A percentile compares a stretch with the other conserved stretches of the same genome.
These are phyloP conservation scores for Austroboletus novae-zelandiae DNA, from an alignment of 1,284 basidiomycete species.

Conservation along the genomic window DNA sequence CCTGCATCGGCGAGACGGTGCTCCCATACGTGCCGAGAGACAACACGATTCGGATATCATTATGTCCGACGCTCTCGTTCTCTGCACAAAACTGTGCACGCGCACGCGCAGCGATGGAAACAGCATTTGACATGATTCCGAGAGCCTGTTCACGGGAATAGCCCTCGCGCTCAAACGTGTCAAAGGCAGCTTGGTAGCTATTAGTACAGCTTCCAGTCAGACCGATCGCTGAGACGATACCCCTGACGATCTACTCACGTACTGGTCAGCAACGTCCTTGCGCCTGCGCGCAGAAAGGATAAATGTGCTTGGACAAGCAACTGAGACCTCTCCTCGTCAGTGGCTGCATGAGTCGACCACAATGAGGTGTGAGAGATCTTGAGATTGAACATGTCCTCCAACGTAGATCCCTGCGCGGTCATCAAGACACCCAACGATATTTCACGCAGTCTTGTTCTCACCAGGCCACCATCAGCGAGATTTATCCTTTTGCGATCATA, in stretches of 20 bases:
- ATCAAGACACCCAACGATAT: too few species aligned
- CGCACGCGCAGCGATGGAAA: slow-evolving; percentile 52
- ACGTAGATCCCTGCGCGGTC: slow-evolving; percentile 56
- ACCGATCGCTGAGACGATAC: background rate
- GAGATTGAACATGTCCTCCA: slow-evolving; percentile 55
- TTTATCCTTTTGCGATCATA: slow-evolving; percentile 29
- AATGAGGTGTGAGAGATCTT: slow-evolving; percentile 56
- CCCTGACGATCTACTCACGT: slow-evolving; percentile 45
- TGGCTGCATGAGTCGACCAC: slow-evolving; percentile 66
- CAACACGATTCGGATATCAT: slow-evolving; percentile 51
- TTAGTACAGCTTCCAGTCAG: background rate
- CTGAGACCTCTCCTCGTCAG: slow-evolving; percentile 44
- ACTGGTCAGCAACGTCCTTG: slow-evolving; percentile 57
- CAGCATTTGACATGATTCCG: slow-evolving; percentile 52
- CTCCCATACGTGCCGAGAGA: slow-evolving; percentile 78
- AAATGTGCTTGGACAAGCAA: slow-evolving; percentile 57
- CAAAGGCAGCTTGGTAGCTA: slow-evolving; percentile 67
- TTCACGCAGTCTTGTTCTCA: slow-evolving; percentile 23
- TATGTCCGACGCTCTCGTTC: slow-evolving; percentile 9
- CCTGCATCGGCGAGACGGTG: slow-evolving; percentile 63
- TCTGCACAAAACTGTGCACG: slow-evolving; percentile 35
- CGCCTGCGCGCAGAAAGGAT: slow-evolving; percentile 58
- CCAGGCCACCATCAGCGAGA: slow-evolving; percentile 61
- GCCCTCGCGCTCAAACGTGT: slow-evolving; percentile 54
- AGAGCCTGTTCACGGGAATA: slow-evolving; percentile 44